phyloP scores from a whole-genome alignment of 2,329 filamentous ascomycete species.

The Aureobasidium subglaciale region DNA sequence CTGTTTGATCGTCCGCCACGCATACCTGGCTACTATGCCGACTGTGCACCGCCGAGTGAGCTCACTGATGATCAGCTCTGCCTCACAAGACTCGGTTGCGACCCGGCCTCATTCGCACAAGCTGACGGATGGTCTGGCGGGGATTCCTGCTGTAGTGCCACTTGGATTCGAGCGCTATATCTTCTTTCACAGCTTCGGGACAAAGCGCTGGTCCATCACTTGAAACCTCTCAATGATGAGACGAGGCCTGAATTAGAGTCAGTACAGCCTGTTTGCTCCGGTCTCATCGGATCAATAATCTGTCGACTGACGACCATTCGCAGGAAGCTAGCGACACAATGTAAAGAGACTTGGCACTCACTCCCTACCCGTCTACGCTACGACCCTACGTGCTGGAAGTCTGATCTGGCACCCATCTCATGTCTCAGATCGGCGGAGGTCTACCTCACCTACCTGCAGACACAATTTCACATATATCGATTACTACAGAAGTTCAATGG shows the following conservation, averaged over 20 bases:
- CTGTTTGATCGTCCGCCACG: constrained; percentile 20
- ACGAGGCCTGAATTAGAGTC: neutral
- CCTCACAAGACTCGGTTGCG: neutral
- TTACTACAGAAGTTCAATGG: constrained; percentile 17
- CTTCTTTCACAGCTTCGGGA: constrained; percentile 1
- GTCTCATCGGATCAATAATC: too few relatives aligned
- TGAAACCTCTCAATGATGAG: neutral
- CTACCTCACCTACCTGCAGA: constrained; percentile 19
- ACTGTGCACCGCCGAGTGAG: constrained; percentile 17
- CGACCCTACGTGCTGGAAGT: constrained; percentile 17
- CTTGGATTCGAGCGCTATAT: constrained; percentile 6
- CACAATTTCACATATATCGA: constrained; percentile 19
- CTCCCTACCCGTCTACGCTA: constrained; percentile 19
- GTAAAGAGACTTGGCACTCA: neutral
- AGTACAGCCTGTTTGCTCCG: neutral
- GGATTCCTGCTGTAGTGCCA: neutral
- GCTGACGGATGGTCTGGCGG: constrained; percentile 13
- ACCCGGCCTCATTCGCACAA: neutral
- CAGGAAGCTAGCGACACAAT: neutral
- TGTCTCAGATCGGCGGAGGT: constrained; percentile 19
- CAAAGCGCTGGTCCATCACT: neutral
- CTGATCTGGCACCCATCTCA: neutral
- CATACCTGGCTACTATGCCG: constrained; percentile 12
- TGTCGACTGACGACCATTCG: too few relatives aligned
- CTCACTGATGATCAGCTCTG: constrained; percentile 15